Evolutionary conservation across 1,284 basidiomycete genomes (phyloP), one percentile per base, ranked within the genome.

Genomic region (Crepidotus sp.): DNA sequence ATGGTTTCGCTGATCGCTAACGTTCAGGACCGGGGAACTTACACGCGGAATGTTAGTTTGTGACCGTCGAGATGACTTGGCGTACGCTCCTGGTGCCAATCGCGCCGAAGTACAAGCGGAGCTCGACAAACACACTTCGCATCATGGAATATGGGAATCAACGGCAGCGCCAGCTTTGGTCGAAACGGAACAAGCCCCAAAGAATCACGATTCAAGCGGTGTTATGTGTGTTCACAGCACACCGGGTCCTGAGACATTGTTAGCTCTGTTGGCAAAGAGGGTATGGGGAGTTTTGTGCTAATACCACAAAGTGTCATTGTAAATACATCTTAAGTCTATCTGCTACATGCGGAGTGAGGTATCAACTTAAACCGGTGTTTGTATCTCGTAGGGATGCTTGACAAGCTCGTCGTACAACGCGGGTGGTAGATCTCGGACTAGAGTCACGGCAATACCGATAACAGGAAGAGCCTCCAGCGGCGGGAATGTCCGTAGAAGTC

Each of bases 371-470:
- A 43, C 59, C 29, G 53, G 48, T 35, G 61, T 55, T 49, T 60
- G 63, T 29, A 78, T 68, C 55, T 83, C 82, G 54, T 80, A 92
- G n/a, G 92, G 90, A 63, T 96, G 93, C 46, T 77, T 77, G 29
- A 92, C 89, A 14, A 96, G 77, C 60, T 93, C 89, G 39, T 88
- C 82, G 57, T 95, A 97, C 14, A 96, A 68, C n/a, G 89, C 86
- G 21, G 81, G 60, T 0, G 91, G 90, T 8, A 98, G 71, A 57
- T 97, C 92, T 49, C 91, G 80, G 17, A 96, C 89, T 22, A 98
- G 77, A 0, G 90, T 92, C 15, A 96, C 87, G 0, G 93, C 90
- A 56, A 97, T 88, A 3, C 86, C 87, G 50, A 98, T 87, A 41
- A 98, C 84, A 19, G 84, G 80, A 10, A 83, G 65, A 1, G 94